These are phyloP conservation scores for Malassezia globosa DNA, from an alignment of 1,284 basidiomycete genomes.

Conservation along the genomic window DNA sequence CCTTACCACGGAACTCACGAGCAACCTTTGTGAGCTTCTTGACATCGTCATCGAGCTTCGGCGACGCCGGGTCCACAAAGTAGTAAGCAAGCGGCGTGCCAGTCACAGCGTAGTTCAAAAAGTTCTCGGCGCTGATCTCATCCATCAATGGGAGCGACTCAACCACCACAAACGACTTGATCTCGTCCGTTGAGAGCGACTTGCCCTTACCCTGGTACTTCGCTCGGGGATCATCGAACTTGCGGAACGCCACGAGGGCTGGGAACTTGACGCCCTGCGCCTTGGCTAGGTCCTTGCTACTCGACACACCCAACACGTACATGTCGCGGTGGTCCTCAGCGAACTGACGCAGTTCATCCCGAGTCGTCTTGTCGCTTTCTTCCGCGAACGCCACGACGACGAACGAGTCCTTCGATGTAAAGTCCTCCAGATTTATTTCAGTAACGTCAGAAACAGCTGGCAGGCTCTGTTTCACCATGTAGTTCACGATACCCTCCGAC, in stretches of 20 bases:
- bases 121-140: conserved; percentile 91
- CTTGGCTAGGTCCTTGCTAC: conserved; percentile 56
- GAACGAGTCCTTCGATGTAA: conserved; percentile 78
- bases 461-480: conserved; percentile 97
- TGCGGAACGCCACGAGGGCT: conserved; percentile 79
- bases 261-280: conserved; percentile 65
- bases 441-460: conserved; percentile 83
- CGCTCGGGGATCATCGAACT: conserved; percentile 74
- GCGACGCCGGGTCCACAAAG: conserved; percentile 72
- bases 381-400: conserved; percentile 76
- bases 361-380: conserved; percentile 56
- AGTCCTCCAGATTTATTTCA: conserved; percentile 65
- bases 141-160: conserved; percentile 80
- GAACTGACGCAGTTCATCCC: conserved; percentile 58
- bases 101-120: conserved; percentile 69
- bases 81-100: conserved; percentile 84
- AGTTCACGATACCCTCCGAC: conserved; percentile 88
- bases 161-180: conserved; percentile 60
- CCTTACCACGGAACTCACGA: conserved; percentile 65
- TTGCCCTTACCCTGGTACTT: conserved; percentile 49
- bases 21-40: conserved; percentile 66
- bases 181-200: conserved; percentile 50
- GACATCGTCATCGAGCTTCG: conserved; percentile 59
- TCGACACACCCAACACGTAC: conserved; percentile 71
- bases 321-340: conserved; percentile 82